Percentiles rank a stretch among this genome's conserved stretches.
phyloP scores from a whole-genome alignment of 1,284 basidiomycete species.

The Bjerkandera adusta region DNA sequence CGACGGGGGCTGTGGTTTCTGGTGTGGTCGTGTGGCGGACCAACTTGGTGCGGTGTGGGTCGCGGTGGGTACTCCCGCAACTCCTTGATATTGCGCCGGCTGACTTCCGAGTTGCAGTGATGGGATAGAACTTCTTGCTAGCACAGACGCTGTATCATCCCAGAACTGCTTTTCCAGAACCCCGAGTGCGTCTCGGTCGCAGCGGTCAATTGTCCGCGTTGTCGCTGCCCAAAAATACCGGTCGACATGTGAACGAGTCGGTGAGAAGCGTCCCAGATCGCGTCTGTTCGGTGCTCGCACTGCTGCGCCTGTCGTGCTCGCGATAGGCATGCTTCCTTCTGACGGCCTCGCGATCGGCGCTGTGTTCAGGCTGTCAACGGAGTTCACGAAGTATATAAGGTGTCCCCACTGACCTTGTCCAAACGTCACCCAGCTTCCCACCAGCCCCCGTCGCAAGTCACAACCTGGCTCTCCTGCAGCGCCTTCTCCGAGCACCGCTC shows the following conservation, averaged over 20 bases:
- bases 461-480: not conserved
- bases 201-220: not conserved
- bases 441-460: not conserved
- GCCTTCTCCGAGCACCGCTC: not conserved
- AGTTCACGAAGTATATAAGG: not conserved
- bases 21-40: too few relatives aligned
- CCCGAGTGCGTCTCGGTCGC: not conserved
- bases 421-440: not conserved
- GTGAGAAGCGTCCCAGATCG: not conserved
- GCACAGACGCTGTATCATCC: not conserved
- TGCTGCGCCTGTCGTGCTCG: not conserved
- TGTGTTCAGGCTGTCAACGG: not conserved
- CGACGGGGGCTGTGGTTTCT: too few relatives aligned
- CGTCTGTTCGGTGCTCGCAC: too few relatives aligned
- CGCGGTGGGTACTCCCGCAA: not conserved
- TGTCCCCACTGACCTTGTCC: not conserved
- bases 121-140: not conserved
- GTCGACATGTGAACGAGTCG: conserved; percentile 6
- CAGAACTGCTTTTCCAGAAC: not conserved
- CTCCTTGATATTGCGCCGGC: not conserved
- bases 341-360: not conserved
- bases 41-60: not conserved
- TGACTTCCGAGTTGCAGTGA: conserved; percentile 1
- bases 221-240: not conserved
- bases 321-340: not conserved